These are phyloP conservation scores for Botryobasidium botryosum DNA, from an alignment of 768 basidiomycete species.

Conservation along the genomic window DNA sequence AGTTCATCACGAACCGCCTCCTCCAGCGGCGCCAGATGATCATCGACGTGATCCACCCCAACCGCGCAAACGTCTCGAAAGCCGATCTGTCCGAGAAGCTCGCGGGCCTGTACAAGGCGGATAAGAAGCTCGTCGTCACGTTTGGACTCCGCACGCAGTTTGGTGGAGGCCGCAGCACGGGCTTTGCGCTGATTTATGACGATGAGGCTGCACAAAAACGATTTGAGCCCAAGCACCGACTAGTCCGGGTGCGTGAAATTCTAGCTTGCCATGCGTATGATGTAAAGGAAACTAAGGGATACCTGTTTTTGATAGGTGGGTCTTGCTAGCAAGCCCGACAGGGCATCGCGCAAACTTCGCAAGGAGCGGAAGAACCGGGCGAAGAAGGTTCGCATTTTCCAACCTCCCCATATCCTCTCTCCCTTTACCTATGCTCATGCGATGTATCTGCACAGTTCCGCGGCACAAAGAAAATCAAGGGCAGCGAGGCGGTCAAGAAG, in stretches of 20 bases:
- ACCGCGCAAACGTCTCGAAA: constrained; percentile 84
- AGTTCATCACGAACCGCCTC: constrained; percentile 99
- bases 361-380: constrained; percentile 99
- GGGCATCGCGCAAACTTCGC: constrained; percentile 89
- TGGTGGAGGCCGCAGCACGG: constrained; percentile 95
- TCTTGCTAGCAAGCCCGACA: constrained; percentile 60
- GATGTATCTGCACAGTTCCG: constrained; percentile 43
- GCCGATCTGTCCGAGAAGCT: constrained; percentile 85
- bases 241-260: constrained; percentile 55
- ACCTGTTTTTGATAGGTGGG: constrained; percentile 33
- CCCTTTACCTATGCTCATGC: constrained; percentile 8
- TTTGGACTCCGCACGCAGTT: constrained; percentile 93
- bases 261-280: too few species aligned
- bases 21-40: constrained; percentile 92
- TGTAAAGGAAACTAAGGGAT: neutral
- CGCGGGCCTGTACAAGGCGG: constrained; percentile 80
- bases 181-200: constrained; percentile 96
- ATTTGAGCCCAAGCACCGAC: constrained; percentile 92
- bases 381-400: constrained; percentile 64
- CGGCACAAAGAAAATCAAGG: constrained; percentile 92
- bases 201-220: constrained; percentile 87
- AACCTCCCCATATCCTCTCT: neutral
- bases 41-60: constrained; percentile 90
- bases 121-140: constrained; percentile 77
- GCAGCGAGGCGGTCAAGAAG: constrained; percentile 78